These are phyloP conservation scores for Leccinum variicolor DNA, from an alignment of 768 basidiomycete genomes.

Conservation along the genomic window DNA sequence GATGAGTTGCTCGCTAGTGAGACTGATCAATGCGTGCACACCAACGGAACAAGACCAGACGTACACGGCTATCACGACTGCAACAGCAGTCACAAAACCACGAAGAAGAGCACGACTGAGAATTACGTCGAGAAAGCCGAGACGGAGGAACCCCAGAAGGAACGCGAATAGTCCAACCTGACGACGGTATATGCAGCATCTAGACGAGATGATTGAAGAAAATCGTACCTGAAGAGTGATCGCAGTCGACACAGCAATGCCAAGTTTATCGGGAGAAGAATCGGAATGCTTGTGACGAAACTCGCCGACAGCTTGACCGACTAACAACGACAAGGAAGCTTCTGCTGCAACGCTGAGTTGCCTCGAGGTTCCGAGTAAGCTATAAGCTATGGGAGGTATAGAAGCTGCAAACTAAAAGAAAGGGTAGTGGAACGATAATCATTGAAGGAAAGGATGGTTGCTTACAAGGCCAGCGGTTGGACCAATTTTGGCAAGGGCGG, in stretches of 20 bases:
- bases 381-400: slow-evolving; percentile 86
- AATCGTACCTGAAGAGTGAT: slow-evolving; percentile 74
- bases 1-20: slow-evolving; percentile 69
- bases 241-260: slow-evolving; percentile 69
- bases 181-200: neutral
- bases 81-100: slow-evolving; percentile 85
- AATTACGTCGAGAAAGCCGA: slow-evolving; percentile 93
- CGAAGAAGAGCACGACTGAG: slow-evolving; percentile 84
- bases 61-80: slow-evolving; percentile 81
- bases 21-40: neutral
- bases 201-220: neutral
- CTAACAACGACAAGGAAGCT: slow-evolving; percentile 80
- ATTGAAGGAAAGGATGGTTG: slow-evolving; percentile 1
- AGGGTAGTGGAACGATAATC: neutral
- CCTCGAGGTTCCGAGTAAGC: slow-evolving; percentile 81
- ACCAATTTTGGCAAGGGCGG: slow-evolving; percentile 79
- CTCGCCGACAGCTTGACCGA: slow-evolving; percentile 83
- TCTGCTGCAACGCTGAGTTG: slow-evolving; percentile 87
- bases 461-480: slow-evolving; percentile 83
- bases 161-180: slow-evolving; percentile 86
- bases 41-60: slow-evolving; percentile 23
- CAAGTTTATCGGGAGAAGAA: slow-evolving; percentile 44
- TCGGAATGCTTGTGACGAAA: slow-evolving; percentile 49
- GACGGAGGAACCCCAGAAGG: slow-evolving; percentile 77
- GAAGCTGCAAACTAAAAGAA: slow-evolving; percentile 69